These are phyloP conservation scores for Limonium bicolor DNA, from an alignment of 148 eudicot species.

Conservation along the genomic window DNA sequence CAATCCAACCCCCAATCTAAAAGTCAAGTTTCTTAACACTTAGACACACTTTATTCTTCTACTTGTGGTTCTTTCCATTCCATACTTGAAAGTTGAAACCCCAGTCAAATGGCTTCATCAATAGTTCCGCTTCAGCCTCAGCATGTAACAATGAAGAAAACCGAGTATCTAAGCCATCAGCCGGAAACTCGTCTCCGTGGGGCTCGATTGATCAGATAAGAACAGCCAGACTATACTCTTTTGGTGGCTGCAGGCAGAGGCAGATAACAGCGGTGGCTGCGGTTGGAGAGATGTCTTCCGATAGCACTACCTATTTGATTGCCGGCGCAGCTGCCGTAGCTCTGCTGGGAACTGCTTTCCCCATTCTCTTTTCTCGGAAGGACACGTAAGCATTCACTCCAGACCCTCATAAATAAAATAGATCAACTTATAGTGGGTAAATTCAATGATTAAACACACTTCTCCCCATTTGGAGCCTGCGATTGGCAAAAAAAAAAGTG, in stretches of 20 bases:
- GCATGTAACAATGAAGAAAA: slow-evolving; percentile 1
- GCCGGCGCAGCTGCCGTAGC: slow-evolving; percentile 50
- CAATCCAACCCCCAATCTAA: no score
- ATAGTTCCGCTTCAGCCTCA: background rate
- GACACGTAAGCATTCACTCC: slow-evolving; percentile 34
- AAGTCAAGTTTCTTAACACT: no score
- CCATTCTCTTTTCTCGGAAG: slow-evolving; percentile 63
- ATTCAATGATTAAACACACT: no score
- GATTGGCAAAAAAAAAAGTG: no score
- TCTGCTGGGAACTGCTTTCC: slow-evolving; percentile 58
- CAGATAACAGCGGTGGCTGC: slow-evolving; percentile 27
- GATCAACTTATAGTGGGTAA: no score
- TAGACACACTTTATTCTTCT: no score
- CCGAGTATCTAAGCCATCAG: background rate
- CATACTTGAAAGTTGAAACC: no score
- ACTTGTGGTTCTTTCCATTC: no score
- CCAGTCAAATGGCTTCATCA: background rate
- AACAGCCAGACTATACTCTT: no score
- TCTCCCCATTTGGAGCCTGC: no score
- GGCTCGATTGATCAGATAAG: background rate
- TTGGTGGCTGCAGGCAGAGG: slow-evolving; percentile 1
- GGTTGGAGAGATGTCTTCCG: slow-evolving; percentile 64
- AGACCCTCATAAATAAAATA: no score
- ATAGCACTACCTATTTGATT: slow-evolving; percentile 44
- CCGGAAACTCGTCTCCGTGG: background rate